Evolutionary conservation across 163 green algal species (phyloP), one percentile per base, ranked within the genome.

Genomic region (Scenedesmus sp.): DNA sequence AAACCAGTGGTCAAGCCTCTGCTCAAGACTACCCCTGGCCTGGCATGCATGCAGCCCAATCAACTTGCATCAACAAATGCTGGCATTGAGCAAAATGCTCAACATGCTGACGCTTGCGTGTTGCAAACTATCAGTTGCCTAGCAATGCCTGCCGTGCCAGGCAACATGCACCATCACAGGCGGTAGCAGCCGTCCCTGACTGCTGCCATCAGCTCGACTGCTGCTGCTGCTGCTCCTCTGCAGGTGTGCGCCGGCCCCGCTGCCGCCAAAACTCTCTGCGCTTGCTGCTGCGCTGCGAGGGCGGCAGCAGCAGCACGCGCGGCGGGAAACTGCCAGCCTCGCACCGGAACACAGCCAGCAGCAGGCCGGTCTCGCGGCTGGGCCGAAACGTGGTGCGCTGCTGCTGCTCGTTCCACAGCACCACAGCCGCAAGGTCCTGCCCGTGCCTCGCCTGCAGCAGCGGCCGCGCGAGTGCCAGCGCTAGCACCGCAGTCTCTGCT

Each of bases 271-370:
- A 52, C 82, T 64, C 54, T 7, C 82, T 16, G 55, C 54, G 54
- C 82, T 66, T 70, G 76, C 18, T 74, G 86, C 70, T 90, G 55
- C 67, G 18, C 16, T 85, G 57, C 26, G 54, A 70, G 10, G 87
- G 87, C 26, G 87, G 87, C 76, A 87, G 20, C 57, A 91, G 74
- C 87, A 87, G 55, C 87, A 91, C 87, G 3, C 62, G 26, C 1
- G 87, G 87, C 13, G 87, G 87, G 59, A 91, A 91, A 13, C 15
- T 54, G 10, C 70, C 87, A 4, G 55, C 87, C 52, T n/a, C 87
- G 64, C 87, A 91, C 1, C 87, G 57, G 23, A 91, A 91, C 57
- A 91, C 87, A 9, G 76, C 16, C 87, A 91, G 57, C 74, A 86
- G 26, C 87, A 91, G 26, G 15, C 87, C 87, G 16, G 26, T 87